Evolutionary conservation across 2,329 filamentous ascomycete genomes (phyloP), one percentile per base, ranked within the genome.

Genomic region (Fusarium anthophilum): DNA sequence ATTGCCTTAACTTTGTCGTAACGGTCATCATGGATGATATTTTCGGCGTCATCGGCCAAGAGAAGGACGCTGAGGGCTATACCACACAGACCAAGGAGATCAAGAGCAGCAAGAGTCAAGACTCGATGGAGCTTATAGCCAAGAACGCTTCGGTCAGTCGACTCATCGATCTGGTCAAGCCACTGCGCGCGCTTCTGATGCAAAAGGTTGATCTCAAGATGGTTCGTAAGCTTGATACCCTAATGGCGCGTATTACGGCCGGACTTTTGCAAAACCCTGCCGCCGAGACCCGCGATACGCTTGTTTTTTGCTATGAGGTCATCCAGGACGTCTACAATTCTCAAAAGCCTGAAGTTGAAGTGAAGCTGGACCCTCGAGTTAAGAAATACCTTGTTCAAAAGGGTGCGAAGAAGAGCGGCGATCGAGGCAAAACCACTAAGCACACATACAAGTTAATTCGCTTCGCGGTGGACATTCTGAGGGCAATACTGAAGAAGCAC

Each of bases 51-150:
- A 93, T 93, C 39, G 96, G 96, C 5, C 93, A 98, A 83, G 96
- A 99, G 80, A 99, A 99, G 83, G 96, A 99, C 78, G 96, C 96
- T 0, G 95, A 98, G 77, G 96, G 95, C 60, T 99, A 99, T 81
- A 92, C 93, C 63, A 98, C 91, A 80, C 93, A 96, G 82, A 98
- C 97, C 92, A 98, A 97, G 82, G 96, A 99, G 83, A 92, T 99
- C 64, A 98, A 98, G 86, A 96, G 94, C 82, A 98, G 94, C 86
- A 99, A 98, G 86, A 98, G 95, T 80, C 97, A 95, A 79, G 97
- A 99, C 80, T 97, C 96, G 1, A 97, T 98, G 92, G 96, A 98
- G 81, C 87, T 98, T 22, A 88, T 98, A 73, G 93, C 96, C 32
- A 94, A 92, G 79, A 95, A 92, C 54, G 92, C 94, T 4, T 96